phyloP scores from a whole-genome alignment of 139 green algal species.

The Chlamydomonas urium region DNA sequence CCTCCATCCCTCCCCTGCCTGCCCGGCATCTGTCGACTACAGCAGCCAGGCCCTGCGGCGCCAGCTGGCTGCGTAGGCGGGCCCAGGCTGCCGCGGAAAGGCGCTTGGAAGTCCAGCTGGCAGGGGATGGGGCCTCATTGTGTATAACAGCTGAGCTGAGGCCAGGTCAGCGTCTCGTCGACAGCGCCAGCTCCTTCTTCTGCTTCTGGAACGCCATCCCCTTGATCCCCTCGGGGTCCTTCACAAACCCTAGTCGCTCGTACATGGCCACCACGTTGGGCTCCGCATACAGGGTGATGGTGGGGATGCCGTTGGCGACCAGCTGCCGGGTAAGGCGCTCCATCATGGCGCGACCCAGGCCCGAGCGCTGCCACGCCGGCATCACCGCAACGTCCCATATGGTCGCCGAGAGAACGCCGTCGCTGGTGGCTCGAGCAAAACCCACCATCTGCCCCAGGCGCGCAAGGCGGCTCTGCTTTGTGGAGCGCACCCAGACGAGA shows the following conservation, averaged over 20 bases:
- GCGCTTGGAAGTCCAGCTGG: no score
- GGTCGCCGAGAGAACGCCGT: slow-evolving; percentile 70
- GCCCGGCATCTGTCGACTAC: no score
- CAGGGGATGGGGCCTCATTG: no score
- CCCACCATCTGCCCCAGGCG: slow-evolving; percentile 37
- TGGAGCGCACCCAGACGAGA: slow-evolving; percentile 61
- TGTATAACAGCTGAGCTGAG: no score
- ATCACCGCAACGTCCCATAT: slow-evolving; percentile 86
- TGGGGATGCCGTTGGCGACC: slow-evolving; percentile 67
- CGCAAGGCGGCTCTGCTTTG: slow-evolving; percentile 30
- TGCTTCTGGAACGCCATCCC: slow-evolving; percentile 73
- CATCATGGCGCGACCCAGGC: slow-evolving; percentile 72
- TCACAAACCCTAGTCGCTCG: slow-evolving; percentile 56
- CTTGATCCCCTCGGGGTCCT: slow-evolving; percentile 42
- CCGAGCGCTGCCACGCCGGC: slow-evolving; percentile 75
- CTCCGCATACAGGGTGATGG: slow-evolving; percentile 74
- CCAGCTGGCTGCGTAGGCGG: no score
- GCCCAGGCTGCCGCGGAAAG: no score
- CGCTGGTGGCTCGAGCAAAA: slow-evolving; percentile 82
- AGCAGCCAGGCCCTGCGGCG: no score
- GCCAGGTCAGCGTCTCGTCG: no score
- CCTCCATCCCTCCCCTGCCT: no score
- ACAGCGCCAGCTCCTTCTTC: slow-evolving; percentile 31
- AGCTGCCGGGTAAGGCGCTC: slow-evolving; percentile 71
- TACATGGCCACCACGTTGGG: slow-evolving; percentile 74